These are phyloP conservation scores for Zymoseptoria brevis DNA, from an alignment of 2,329 filamentous ascomycete species.

Conservation along the genomic window DNA sequence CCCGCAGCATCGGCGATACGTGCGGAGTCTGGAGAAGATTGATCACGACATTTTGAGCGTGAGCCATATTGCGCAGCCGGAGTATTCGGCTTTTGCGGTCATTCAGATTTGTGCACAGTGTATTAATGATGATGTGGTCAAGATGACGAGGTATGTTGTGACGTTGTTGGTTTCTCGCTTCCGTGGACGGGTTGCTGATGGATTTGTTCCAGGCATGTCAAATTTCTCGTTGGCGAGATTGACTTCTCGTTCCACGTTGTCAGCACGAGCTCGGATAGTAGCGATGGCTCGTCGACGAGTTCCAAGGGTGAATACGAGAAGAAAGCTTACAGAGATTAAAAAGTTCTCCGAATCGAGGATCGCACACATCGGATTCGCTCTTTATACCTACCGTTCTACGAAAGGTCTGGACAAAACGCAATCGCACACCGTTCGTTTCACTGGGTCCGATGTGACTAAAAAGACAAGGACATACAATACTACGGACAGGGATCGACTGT, in stretches of 20 bases:
- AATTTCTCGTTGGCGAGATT: constrained; percentile 59
- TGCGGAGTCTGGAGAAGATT: constrained; percentile 48
- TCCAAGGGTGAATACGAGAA: constrained; percentile 36
- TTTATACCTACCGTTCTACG: too few species aligned
- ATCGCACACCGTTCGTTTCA: too few species aligned
- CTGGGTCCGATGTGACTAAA: too few species aligned
- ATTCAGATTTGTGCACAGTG: constrained; percentile 62
- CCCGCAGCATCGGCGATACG: constrained; percentile 54
- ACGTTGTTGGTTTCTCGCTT: constrained; percentile 37
- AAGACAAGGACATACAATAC: too few species aligned
- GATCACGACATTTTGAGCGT: constrained; percentile 55
- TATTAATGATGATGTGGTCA: constrained; percentile 59
- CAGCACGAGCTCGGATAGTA: constrained; percentile 25
- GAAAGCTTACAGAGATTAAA: constrained; percentile 13
- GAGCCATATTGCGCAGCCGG: constrained; percentile 52
- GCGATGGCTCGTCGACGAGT: constrained; percentile 19
- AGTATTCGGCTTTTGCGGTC: constrained; percentile 63
- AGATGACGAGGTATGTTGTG: constrained; percentile 40
- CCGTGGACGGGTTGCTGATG: constrained; percentile 1
- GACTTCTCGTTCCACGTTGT: constrained; percentile 60
- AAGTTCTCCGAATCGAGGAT: neutral
- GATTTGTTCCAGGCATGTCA: constrained; percentile 39
- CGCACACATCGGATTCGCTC: too few species aligned
- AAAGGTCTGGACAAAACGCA: too few species aligned
- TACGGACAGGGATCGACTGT: too few species aligned